Evolutionary conservation across 306 rosid species (phyloP).

Genomic region (Glycyrrhiza uralensis): DNA sequence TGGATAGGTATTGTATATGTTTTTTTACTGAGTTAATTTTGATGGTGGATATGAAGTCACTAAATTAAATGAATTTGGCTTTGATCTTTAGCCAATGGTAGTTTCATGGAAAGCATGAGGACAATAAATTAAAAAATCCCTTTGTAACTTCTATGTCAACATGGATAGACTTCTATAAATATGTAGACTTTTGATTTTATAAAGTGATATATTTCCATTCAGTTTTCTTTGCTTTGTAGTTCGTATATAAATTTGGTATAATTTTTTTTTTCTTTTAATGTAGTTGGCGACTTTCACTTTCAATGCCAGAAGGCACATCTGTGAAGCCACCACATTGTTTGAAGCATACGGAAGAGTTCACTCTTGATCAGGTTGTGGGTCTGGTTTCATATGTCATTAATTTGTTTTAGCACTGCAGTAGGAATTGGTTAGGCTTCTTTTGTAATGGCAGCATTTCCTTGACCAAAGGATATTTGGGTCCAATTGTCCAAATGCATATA

Average conservation of each 20-base stretch:
- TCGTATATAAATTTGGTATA: background rate
- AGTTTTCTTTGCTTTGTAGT: slow-evolving; percentile 1
- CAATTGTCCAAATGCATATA: slow-evolving; percentile 6
- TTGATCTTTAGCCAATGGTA: slow-evolving; percentile 9
- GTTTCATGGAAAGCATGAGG: slow-evolving; percentile 9
- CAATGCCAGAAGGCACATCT: slow-evolving; percentile 61
- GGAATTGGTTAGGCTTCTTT: slow-evolving; percentile 3
- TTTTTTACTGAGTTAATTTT: background rate
- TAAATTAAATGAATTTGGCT: background rate
- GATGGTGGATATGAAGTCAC: slow-evolving; percentile 9
- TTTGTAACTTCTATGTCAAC: slow-evolving; percentile 10
- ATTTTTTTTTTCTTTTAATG: slow-evolving; percentile 13
- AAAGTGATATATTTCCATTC: background rate
- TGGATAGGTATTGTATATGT: slow-evolving; percentile 63
- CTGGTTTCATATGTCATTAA: slow-evolving; percentile 17
- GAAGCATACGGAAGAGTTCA: slow-evolving; percentile 55
- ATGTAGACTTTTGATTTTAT: slow-evolving; percentile 15
- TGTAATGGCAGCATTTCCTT: background rate
- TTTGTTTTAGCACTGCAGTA: background rate
- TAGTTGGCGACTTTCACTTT: slow-evolving; percentile 74
- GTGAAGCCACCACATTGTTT: slow-evolving; percentile 69
- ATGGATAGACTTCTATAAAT: background rate
- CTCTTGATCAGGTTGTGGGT: slow-evolving; percentile 73
- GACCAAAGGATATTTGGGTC: background rate
- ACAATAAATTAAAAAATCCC: background rate